Percentiles rank a stretch among this genome's conserved stretches.
These are phyloP conservation scores for Pugionium dolabratum DNA, from an alignment of 345 rosid genomes.

Conservation along the genomic window DNA sequence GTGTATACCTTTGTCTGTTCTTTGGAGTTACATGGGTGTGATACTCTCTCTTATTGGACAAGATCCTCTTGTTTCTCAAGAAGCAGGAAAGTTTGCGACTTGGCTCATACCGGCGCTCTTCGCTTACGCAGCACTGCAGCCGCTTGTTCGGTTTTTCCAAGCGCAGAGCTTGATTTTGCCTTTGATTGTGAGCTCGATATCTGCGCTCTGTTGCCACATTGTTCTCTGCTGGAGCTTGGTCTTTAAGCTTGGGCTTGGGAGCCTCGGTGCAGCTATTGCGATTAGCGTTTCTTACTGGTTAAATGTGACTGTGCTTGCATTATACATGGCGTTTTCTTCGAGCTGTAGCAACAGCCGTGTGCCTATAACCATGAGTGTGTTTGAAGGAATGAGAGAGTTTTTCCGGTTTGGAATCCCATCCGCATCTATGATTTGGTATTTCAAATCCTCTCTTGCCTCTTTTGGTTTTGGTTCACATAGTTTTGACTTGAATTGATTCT, in stretches of 20 bases:
- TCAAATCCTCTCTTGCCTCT: not conserved
- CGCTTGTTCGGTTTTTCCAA: slow-evolving; percentile 58
- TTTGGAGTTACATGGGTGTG: slow-evolving; percentile 61
- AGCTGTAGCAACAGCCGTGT: slow-evolving; percentile 51
- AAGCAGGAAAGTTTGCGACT: slow-evolving; percentile 53
- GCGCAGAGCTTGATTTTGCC: slow-evolving; percentile 59
- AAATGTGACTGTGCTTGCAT: slow-evolving; percentile 51
- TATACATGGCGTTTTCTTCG: slow-evolving; percentile 52
- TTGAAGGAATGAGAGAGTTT: slow-evolving; percentile 54
- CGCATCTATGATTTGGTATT: slow-evolving; percentile 71
- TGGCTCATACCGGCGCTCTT: slow-evolving; percentile 67
- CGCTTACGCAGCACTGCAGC: slow-evolving; percentile 60
- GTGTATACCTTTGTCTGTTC: slow-evolving; percentile 54
- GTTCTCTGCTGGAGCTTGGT: slow-evolving; percentile 61
- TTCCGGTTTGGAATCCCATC: slow-evolving; percentile 72
- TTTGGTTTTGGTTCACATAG: not conserved
- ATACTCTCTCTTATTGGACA: slow-evolving; percentile 55
- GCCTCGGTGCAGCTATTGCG: slow-evolving; percentile 56
- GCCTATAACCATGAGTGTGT: slow-evolving; percentile 47
- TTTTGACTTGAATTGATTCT: not conserved
- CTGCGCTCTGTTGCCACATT: slow-evolving; percentile 48
- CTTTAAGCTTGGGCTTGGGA: slow-evolving; percentile 49
- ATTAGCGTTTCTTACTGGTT: slow-evolving; percentile 55
- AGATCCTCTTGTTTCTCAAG: slow-evolving; percentile 58
- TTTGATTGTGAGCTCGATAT: slow-evolving; percentile 53